phyloP scores from a whole-genome alignment of 805 yeast species.

The Ogataea pini region DNA sequence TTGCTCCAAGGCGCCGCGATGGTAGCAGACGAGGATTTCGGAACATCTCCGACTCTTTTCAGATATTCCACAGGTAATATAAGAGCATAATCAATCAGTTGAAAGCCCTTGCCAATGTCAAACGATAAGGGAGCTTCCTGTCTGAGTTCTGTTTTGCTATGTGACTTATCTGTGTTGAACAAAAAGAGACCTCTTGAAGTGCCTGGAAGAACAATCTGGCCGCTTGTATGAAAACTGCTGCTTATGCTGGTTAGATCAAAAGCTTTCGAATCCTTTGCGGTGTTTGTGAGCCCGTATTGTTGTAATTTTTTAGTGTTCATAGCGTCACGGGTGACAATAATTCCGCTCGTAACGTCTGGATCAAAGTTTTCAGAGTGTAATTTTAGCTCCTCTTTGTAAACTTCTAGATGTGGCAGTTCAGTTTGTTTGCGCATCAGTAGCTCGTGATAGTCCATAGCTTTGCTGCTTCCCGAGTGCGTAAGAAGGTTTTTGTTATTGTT shows the following conservation, averaged over 20 bases:
- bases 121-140: slow-evolving; percentile 39
- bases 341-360: slow-evolving; percentile 26
- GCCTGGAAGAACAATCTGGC: slow-evolving; percentile 35
- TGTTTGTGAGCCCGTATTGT: slow-evolving; percentile 21
- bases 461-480: slow-evolving; percentile 7
- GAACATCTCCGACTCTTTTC: slow-evolving; percentile 12
- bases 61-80: slow-evolving; percentile 39
- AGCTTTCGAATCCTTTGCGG: slow-evolving; percentile 9
- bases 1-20: slow-evolving; percentile 1
- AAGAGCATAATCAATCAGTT: slow-evolving; percentile 40
- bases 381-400: slow-evolving; percentile 15
- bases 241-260: slow-evolving; percentile 18
- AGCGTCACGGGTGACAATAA: slow-evolving; percentile 21
- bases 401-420: slow-evolving; percentile 10
- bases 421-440: slow-evolving; percentile 9
- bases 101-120: slow-evolving; percentile 36
- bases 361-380: slow-evolving; percentile 17
- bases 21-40: background rate
- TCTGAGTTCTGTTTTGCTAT: background rate
- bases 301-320: slow-evolving; percentile 12
- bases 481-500: background rate
- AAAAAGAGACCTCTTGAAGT: slow-evolving; percentile 39
- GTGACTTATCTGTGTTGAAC: slow-evolving; percentile 27
- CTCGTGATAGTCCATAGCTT: slow-evolving; percentile 8
- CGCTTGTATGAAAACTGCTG: slow-evolving; percentile 13